These are phyloP conservation scores for Silybum marianum DNA, from an alignment of 129 eudicot genomes.

Conservation along the genomic window DNA sequence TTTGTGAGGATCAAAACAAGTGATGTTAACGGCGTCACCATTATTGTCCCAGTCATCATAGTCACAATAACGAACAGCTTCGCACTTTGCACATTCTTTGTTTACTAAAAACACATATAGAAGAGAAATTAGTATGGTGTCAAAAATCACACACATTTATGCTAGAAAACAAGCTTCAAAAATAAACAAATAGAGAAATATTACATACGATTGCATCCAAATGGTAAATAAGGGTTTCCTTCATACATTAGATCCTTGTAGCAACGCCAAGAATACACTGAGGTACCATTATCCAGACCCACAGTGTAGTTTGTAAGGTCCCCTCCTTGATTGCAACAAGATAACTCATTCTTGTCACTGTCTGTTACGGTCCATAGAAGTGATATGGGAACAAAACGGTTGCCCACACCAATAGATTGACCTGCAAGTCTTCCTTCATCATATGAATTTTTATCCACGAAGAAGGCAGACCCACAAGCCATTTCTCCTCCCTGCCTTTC, in stretches of 20 bases:
- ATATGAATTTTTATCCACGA: conserved; percentile 4
- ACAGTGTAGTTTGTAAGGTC: not conserved
- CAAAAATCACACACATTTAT: not conserved
- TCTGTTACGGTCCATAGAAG: conserved; percentile 14
- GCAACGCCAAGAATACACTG: not conserved
- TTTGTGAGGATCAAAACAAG: not conserved
- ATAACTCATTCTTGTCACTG: not conserved
- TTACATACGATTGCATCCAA: conserved; percentile 4
- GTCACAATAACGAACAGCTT: not conserved
- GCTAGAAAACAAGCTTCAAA: not conserved
- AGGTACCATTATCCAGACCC: not conserved
- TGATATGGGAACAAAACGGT: not conserved
- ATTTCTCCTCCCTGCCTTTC: not conserved
- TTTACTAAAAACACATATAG: not conserved
- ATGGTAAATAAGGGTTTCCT: conserved; percentile 12
- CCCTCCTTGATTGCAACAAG: not conserved
- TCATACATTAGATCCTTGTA: not conserved
- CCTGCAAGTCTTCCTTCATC: not conserved
- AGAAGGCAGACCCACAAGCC: conserved; percentile 4
- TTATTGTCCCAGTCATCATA: not conserved
- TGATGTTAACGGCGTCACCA: not conserved
- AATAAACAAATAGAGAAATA: not conserved
- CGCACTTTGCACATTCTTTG: not conserved
- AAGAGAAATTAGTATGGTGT: no score
- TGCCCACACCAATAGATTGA: not conserved